Evolutionary conservation across 2,329 filamentous ascomycete genomes (phyloP), one percentile per base, ranked within the genome.

Genomic region (Trichophyton simii): DNA sequence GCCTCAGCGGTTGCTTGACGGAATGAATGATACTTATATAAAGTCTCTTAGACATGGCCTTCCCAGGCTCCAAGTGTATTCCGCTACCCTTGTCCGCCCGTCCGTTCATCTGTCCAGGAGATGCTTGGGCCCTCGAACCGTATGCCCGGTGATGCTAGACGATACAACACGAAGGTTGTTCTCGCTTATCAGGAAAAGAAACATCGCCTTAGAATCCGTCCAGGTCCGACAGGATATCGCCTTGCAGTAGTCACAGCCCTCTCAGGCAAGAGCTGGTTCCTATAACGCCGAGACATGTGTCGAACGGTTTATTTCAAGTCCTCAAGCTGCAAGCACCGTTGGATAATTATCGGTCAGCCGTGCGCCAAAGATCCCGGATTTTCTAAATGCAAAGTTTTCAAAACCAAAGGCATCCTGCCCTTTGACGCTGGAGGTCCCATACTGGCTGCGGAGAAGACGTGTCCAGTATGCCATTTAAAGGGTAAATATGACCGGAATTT

Each of bases 251-350:
- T 31, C 2, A 54, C 20, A 54, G 5, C 22, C 31, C 50, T 13
- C 11, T 38, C 8, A 13, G 3, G 2, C 34, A 15, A 18, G 22
- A 50, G 44, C 52, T 42, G 13, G 52, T 52, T 54, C 50, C 50
- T 31, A 28, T 54, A 54, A 48, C 44, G 44, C 50, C 28, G 50
- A 54, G 44, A 61, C 8, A 82, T 82, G 80, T 82, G 80, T 67
- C 69, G 70, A 31, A 76, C 75, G 36, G 72, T 72, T 15, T 71
- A 74, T 58, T 79, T 75, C 70, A 73, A 75, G 65, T 79, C 78
- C 0, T 68, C 70, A 5, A 72, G 70, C 58, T 82, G 80, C 68
- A 67, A 68, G 6, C 79, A 81, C 64, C 70, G 74, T 31, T 82
- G 79, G 78, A 68, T 80, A 60, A 75, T 73, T 25, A 76, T 82